phyloP scores from a whole-genome alignment of 2,329 filamentous ascomycete genomes.

The Aureobasidium sp. region DNA sequence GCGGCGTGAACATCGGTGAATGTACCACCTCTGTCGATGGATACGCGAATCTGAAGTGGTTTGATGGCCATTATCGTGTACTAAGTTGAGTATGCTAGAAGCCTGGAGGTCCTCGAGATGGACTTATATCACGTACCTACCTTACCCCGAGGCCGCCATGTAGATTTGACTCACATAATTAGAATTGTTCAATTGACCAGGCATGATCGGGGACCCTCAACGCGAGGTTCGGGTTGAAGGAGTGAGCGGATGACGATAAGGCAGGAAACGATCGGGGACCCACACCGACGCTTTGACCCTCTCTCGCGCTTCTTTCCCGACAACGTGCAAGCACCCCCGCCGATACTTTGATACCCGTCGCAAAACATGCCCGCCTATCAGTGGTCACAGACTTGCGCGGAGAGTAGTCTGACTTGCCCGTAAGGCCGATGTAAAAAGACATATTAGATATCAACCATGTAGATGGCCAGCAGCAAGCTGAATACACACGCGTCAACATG shows the following conservation, averaged over 20 bases:
- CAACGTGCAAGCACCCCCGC: neutral
- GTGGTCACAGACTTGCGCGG: neutral
- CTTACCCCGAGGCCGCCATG: neutral
- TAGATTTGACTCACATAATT: neutral
- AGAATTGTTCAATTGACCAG: neutral
- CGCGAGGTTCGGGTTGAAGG: neutral
- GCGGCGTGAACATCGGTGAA: slow-evolving; percentile 14
- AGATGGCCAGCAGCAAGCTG: neutral
- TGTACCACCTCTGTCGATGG: slow-evolving; percentile 16
- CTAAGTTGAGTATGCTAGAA: neutral
- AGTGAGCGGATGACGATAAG: neutral
- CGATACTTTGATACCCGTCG: neutral
- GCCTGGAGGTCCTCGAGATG: neutral
- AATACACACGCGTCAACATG: neutral
- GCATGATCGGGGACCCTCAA: neutral
- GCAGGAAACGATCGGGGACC: slow-evolving; percentile 4
- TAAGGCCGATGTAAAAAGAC: neutral
- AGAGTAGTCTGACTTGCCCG: neutral
- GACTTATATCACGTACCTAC: neutral
- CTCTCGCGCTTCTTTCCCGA: neutral
- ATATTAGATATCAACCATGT: neutral
- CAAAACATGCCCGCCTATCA: neutral
- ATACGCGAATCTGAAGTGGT: slow-evolving; percentile 8
- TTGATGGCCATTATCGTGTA: slow-evolving; percentile 14
- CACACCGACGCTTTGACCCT: slow-evolving; percentile 4